Base-by-base conservation (phyloP, 116 monocot species). In the Zostera marina region DNA sequence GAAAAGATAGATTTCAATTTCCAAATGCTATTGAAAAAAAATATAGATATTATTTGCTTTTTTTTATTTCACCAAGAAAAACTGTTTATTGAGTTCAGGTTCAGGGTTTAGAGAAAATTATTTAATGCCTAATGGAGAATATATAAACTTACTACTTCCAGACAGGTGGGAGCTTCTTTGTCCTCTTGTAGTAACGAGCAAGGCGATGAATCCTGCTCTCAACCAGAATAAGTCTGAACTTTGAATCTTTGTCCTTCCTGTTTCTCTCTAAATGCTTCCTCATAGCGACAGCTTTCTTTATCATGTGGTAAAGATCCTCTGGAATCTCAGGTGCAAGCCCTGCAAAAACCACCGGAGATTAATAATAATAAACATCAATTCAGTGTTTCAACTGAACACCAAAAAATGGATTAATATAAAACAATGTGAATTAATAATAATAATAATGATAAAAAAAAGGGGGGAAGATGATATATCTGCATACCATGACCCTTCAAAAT, bases 181-280 rank as follows among this genome's bases (percentile, higher is more conserved):
- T 88, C 46, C 83, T 67, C 77, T 83, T 83, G 79, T 83, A 88
- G 77, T 88, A 88, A 45, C 88, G 88, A 52, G 88, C 88, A 8
- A 88, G 66, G 52, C 88, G 88, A 57, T 88, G 88, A 54, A 88
- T 88, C 66, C 87, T 73, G 67, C 82, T 82, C 76, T 87, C 87
- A 14, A 82, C 87, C 32, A 87, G 79, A n/a, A 87, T 87, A 7
- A 87, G 64, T 39, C 87, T 66, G 61, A 87, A 87, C 68, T 87
- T 87, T 39, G 82, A 82, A 56, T 87, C 87, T 76, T 87, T 87
- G 45, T 87, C 87, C 74, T 87, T 87, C 67, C 87, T 76, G 65
- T 79, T 87, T 72, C 82, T 87, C 63, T 87, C 87, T 66, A 87
- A 56, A 45, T 87, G 87, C 72, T 87, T 87, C 63, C 87, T 71